phyloP scores from a whole-genome alignment of 2,329 filamentous ascomycete genomes.

The Fusarium armeniacum region DNA sequence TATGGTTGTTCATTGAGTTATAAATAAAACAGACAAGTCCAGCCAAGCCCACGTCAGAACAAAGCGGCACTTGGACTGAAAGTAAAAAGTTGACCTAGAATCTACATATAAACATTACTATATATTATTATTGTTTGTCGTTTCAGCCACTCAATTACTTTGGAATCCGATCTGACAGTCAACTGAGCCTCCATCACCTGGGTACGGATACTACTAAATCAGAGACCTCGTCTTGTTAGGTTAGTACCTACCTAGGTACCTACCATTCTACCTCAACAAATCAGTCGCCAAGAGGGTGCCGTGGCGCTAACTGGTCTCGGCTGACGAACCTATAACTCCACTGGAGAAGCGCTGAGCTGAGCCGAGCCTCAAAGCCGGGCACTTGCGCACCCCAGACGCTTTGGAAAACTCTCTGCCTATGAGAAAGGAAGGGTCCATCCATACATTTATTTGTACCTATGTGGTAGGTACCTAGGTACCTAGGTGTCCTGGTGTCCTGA shows the following conservation, averaged over 20 bases:
- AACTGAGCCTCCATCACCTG: not conserved
- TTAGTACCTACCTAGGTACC: no score
- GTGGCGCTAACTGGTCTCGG: slow-evolving; percentile 1
- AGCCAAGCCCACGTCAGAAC: slow-evolving; percentile 1
- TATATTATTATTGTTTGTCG: slow-evolving; percentile 2
- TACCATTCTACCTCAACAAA: slow-evolving; percentile 2
- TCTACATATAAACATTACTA: no score
- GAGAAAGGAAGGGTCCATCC: not conserved
- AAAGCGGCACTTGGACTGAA: slow-evolving; percentile 14
- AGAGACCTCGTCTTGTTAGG: no score
- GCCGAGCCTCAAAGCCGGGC: slow-evolving; percentile 12
- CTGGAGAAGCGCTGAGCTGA: slow-evolving; percentile 9
- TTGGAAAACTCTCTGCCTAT: slow-evolving; percentile 3
- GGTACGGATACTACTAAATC: not conserved
- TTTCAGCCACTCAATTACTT: slow-evolving; percentile 31
- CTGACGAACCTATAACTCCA: slow-evolving; percentile 2
- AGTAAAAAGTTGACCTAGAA: not conserved
- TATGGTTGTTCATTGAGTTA: slow-evolving; percentile 18
- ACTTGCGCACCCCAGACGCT: slow-evolving; percentile 7
- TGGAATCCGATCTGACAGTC: slow-evolving; percentile 18
- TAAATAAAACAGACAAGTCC: slow-evolving; percentile 32
- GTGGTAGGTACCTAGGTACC: slow-evolving; percentile 3
- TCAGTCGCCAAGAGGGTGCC: slow-evolving; percentile 6
- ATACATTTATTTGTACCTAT: no score
- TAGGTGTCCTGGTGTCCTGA: not conserved